Conservation (phyloP, 73 alveolate species). For the Paramecium tetraurelia region DNA sequence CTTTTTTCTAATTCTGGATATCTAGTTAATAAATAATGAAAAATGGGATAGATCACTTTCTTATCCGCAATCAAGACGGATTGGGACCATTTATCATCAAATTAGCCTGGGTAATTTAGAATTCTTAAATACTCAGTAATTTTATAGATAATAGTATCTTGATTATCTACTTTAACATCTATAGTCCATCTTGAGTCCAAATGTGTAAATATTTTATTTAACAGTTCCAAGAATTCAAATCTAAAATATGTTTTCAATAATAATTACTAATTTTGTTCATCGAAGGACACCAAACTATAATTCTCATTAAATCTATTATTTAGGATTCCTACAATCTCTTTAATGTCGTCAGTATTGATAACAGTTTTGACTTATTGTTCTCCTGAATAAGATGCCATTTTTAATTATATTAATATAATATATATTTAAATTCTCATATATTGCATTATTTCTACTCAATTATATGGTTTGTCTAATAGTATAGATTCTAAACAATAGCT, state of each 20-base stretch:
- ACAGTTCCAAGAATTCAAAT: constrained; percentile 50
- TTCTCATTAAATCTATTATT: constrained; percentile 38
- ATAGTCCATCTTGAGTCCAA: constrained; percentile 2
- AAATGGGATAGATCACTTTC: constrained; percentile 83
- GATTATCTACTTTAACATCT: constrained; percentile 17
- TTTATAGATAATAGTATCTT: constrained; percentile 24
- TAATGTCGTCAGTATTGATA: constrained; percentile 7
- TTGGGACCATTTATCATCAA: constrained; percentile 42
- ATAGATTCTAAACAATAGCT: neutral
- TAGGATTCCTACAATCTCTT: constrained; percentile 2
- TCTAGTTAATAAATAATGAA: constrained; percentile 82
- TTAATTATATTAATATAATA: neutral
- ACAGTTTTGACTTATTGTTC: neutral
- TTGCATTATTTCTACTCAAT: neutral
- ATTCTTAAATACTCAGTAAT: constrained; percentile 44
- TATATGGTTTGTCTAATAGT: neutral
- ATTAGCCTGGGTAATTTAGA: constrained; percentile 20
- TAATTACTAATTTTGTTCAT: constrained; percentile 33
- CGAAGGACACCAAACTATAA: neutral
- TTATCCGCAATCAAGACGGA: constrained; percentile 85
- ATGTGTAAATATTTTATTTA: neutral
- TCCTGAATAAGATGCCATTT: constrained; percentile 27
- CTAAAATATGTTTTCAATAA: neutral
- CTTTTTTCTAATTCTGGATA: constrained; percentile 85
- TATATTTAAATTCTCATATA: neutral